A percentile compares a stretch with the other conserved stretches of the same genome.
These are phyloP conservation scores for Erodium moschatum DNA, from an alignment of 441 rosid genomes.

Conservation along the genomic window DNA sequence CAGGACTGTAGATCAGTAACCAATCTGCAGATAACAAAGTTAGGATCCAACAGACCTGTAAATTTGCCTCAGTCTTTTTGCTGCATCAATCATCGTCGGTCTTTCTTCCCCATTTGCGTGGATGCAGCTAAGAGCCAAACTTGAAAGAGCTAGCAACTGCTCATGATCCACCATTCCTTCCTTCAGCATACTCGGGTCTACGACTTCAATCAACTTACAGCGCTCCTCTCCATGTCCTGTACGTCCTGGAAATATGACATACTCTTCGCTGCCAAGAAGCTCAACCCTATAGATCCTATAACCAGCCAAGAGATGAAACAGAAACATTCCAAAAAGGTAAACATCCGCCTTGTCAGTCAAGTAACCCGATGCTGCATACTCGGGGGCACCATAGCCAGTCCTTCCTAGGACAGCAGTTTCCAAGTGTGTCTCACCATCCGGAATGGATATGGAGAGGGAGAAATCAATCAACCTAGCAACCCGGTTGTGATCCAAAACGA, in stretches of 20 bases:
- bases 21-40: not conserved
- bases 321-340: slow-evolving; percentile 31
- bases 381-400: slow-evolving; percentile 25
- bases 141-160: not conserved
- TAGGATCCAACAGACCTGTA: slow-evolving; percentile 3
- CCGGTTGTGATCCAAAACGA: slow-evolving; percentile 25
- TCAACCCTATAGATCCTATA: not conserved
- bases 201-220: slow-evolving; percentile 4
- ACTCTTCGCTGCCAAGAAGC: not conserved
- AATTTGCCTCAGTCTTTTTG: slow-evolving; percentile 17
- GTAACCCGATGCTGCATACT: slow-evolving; percentile 13
- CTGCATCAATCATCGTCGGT: slow-evolving; percentile 19
- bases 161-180: not conserved
- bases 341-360: slow-evolving; percentile 37
- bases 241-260: slow-evolving; percentile 4
- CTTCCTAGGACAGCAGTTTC: slow-evolving; percentile 15
- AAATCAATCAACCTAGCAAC: slow-evolving; percentile 32
- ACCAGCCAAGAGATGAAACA: slow-evolving; percentile 31
- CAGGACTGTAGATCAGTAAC: no score
- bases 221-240: not conserved
- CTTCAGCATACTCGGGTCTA: slow-evolving; percentile 6
- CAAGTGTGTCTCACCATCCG: slow-evolving; percentile 27
- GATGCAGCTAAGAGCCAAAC: not conserved
- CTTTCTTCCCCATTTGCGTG: slow-evolving; percentile 8
- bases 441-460: slow-evolving; percentile 25